These are phyloP conservation scores for Rhodotorula graminis DNA, from an alignment of 768 basidiomycete species.

Conservation along the genomic window DNA sequence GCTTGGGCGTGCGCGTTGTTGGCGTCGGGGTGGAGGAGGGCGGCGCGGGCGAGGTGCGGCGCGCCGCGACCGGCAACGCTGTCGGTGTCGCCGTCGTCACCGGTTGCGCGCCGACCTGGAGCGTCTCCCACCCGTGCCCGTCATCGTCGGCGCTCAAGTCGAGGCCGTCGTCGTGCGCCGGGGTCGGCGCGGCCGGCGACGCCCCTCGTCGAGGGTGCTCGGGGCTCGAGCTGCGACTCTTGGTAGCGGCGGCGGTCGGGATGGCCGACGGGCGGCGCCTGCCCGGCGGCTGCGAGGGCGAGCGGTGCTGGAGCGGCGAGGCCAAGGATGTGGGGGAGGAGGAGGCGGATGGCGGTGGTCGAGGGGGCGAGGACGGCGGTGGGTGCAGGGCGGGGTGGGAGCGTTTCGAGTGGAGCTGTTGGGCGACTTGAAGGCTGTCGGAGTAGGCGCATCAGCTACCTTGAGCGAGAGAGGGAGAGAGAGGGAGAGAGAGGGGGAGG, in stretches of 20 bases:
- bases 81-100: too few species aligned
- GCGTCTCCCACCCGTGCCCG: conserved; percentile 18
- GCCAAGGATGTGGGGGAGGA: neutral
- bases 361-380: neutral
- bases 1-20: neutral
- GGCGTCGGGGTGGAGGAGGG: too few species aligned
- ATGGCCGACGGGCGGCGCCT: neutral
- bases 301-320: neutral
- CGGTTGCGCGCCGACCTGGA: conserved; percentile 8
- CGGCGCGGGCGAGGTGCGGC: too few species aligned
- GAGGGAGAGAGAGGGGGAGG: neutral
- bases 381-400: conserved; percentile 1
- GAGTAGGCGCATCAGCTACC: neutral
- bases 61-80: too few species aligned
- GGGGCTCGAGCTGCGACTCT: neutral
- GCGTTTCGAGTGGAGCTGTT: conserved; percentile 10
- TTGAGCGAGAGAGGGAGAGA: too few species aligned
- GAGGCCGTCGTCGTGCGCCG: too few species aligned
- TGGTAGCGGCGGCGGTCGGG: neutral
- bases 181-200: too few species aligned
- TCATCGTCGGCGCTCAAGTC: too few species aligned
- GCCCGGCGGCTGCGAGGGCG: neutral
- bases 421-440: conserved; percentile 9
- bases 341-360: neutral
- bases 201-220: too few species aligned